Evolutionary conservation across 805 yeast species (phyloP), one percentile per base, ranked within the genome.

Genomic region (Barnettozyma pratensis): DNA sequence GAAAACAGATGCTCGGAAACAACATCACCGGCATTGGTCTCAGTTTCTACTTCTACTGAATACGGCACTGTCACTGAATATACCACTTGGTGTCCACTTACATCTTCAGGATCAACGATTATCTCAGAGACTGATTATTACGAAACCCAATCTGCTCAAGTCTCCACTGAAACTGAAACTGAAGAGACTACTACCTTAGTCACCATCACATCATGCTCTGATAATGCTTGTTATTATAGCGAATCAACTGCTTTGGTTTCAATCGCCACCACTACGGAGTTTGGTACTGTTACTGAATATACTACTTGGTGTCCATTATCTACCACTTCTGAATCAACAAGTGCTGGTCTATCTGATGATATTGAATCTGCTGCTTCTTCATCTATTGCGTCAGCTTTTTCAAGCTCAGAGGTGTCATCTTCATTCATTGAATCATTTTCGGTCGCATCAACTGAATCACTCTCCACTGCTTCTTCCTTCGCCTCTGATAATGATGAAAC

Each of bases 301-400:
- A 64, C 70, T 30, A 69, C 74, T 10, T 68, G 67, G 64, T 67
- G 72, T 55, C 74, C 75, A 39, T 38, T 30, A 28, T 36, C 27
- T 41, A 46, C 47, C 19, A 11, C 42, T 9, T 29, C 44, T 37
- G 39, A 28, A 8, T 34, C 46, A 7, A 35, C 50, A n/a, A 34
- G 39, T n/a, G 26, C 32, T 26, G 19, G 19, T 19, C 19, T 19
- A 19, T 19, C 19, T 19, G 19, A 19, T 19, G 19, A 19, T 19
- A 31, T 11, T 31, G 34, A 31, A 11, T 31, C 34, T 31, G 11
- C 34, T 31, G 34, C 34, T 11, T 11, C 11, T 31, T 8, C 11
- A 8, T 31, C 34, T 11, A 31, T 31, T 31, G 34, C 34, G 11
- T 2, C 34, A 11, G 34, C 2, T 11, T 8, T 3, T 19, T 19